Percentiles rank a stretch among this genome's conserved stretches.
phyloP scores from a whole-genome alignment of 2,329 filamentous ascomycete genomes.

The Thelonectria rubi region DNA sequence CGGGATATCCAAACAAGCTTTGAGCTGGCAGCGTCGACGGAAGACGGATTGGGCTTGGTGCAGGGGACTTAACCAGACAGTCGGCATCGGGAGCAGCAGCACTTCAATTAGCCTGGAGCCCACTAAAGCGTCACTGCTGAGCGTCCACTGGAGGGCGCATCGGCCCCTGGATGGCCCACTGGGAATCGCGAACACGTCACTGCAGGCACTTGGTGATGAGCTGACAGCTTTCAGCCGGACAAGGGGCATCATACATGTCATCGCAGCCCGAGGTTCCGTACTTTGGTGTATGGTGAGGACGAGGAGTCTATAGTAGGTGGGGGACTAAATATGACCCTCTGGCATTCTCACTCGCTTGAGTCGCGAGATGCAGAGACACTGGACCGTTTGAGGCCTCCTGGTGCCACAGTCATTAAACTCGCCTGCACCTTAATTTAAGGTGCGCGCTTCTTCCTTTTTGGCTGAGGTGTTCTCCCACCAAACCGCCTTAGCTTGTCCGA shows the following conservation, averaged over 20 bases:
- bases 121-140: slow-evolving; percentile 24
- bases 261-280: background rate
- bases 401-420: background rate
- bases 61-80: slow-evolving; percentile 35
- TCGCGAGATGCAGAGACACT: background rate
- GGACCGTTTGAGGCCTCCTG: slow-evolving; percentile 18
- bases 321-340: background rate
- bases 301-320: no score
- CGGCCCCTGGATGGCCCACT: slow-evolving; percentile 15
- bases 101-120: slow-evolving; percentile 21
- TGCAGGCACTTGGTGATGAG: background rate
- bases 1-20: slow-evolving; percentile 8
- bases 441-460: background rate
- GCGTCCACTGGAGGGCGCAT: slow-evolving; percentile 16
- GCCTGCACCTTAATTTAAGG: slow-evolving; percentile 4
- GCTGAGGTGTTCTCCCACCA: background rate
- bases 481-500: background rate
- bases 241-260: background rate
- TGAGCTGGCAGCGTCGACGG: slow-evolving; percentile 11
- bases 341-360: background rate
- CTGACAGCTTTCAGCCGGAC: background rate
- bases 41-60: slow-evolving; percentile 35
- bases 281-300: background rate
- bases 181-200: slow-evolving; percentile 17
- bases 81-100: slow-evolving; percentile 27